Conservation (phyloP, 352 stramenopile genomes). For the Pythium folliculosum region DNA sequence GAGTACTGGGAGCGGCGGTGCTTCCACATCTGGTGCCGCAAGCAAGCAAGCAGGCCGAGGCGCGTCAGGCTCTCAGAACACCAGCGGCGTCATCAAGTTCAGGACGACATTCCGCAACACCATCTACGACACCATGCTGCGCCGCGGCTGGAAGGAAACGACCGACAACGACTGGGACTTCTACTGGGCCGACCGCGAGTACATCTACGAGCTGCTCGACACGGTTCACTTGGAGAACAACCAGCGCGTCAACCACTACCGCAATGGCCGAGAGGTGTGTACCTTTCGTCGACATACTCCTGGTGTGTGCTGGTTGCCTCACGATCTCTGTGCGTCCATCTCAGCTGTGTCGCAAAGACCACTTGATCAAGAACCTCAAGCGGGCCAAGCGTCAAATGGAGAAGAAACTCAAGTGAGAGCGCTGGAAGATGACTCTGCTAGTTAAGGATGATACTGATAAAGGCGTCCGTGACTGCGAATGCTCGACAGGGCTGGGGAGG, state of each 20-base stretch:
- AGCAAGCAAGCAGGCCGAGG: conserved; percentile 5
- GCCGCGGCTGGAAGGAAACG: conserved; percentile 90
- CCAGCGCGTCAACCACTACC: conserved; percentile 92
- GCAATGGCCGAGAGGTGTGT: conserved; percentile 73
- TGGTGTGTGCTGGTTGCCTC: not conserved
- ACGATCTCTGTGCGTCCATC: not conserved
- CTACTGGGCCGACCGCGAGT: conserved; percentile 90
- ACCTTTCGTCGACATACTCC: too few species aligned
- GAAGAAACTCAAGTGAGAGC: conserved; percentile 65
- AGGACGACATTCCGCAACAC: conserved; percentile 92
- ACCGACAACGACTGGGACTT: conserved; percentile 89
- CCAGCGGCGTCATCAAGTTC: conserved; percentile 59
- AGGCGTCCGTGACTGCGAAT: not conserved
- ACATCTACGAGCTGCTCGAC: conserved; percentile 91
- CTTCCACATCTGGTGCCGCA: not conserved
- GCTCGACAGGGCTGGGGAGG: conserved; percentile 47
- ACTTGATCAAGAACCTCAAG: conserved; percentile 96
- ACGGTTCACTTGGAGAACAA: conserved; percentile 78
- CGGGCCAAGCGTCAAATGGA: conserved; percentile 79
- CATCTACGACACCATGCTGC: conserved; percentile 90
- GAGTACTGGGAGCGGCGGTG: conserved; percentile 23
- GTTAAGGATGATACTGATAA: not conserved
- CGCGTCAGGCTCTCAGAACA: conserved; percentile 5
- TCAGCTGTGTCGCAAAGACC: conserved; percentile 91
- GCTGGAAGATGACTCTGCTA: not conserved